phyloP scores from a whole-genome alignment of 2,329 filamentous ascomycete genomes.

The Amylocarpus encephaloides region DNA sequence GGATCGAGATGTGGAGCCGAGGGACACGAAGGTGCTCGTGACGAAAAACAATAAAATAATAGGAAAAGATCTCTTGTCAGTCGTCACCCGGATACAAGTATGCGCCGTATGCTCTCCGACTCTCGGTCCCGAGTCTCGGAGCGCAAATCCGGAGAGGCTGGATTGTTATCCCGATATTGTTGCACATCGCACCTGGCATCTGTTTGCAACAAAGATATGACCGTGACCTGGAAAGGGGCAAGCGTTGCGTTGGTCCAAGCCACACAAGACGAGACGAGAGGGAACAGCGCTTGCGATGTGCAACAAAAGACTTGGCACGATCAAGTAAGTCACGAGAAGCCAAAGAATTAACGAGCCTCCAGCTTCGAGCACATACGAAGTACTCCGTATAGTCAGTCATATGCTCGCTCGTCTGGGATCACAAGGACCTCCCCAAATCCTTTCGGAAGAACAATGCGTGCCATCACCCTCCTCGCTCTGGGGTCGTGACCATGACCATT shows the following conservation, averaged over 20 bases:
- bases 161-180: background rate
- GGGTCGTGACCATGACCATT: too few species aligned
- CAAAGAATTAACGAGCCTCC: too few species aligned
- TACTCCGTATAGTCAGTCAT: too few species aligned
- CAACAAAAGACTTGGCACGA: background rate
- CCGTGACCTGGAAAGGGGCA: background rate
- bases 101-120: too few species aligned
- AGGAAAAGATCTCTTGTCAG: too few species aligned
- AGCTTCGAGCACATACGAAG: too few species aligned
- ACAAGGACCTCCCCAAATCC: too few species aligned
- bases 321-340: background rate
- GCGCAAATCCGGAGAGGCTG: background rate
- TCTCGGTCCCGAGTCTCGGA: too few species aligned
- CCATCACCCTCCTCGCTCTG: too few species aligned
- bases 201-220: background rate
- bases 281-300: background rate
- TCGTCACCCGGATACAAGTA: too few species aligned
- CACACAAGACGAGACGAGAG: background rate
- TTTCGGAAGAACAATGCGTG: too few species aligned
- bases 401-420: too few species aligned
- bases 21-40: background rate
- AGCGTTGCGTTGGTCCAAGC: background rate
- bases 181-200: conserved; percentile 1
- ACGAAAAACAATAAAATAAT: background rate
- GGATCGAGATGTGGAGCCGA: background rate